Evolutionary conservation across 2,329 filamentous ascomycete species (phyloP), one percentile per base, ranked within the genome.

Genomic region (Beauveria sp.): DNA sequence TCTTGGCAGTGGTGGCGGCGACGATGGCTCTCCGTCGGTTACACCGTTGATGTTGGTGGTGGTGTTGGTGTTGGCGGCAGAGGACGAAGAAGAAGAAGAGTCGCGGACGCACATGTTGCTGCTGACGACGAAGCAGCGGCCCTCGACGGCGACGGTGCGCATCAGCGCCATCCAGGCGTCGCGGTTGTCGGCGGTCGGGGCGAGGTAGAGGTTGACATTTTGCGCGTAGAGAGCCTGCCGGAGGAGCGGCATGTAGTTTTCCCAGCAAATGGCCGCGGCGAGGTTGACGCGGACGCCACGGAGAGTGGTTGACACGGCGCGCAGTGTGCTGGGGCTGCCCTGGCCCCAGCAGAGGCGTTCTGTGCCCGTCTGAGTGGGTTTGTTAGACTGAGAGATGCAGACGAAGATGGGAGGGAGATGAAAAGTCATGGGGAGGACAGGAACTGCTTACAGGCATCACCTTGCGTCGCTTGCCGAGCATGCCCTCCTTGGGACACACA

Each of bases 171-270:
- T 75, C 93, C 93, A 97, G 0, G 90, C 86, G 68, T 93, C 89
- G 63, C 92, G 82, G 22, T 81, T 84, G 75, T 97, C 93, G 1
- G 92, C 92, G 0, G 92, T 97, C 0, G 93, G 93, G 0, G 92
- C 92, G 2, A 97, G 84, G 74, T 93, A 97, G 14, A 97, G 76
- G 71, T 96, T 96, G 68, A 97, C 86, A 70, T 96, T 96, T 73
- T 97, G 93, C 2, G 85, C 82, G 73, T 97, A 97, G 43, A 97
- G 79, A 18, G 85, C 82, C 71, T 96, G 89, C 20, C 93, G 84
- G 8, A 97, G 79, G 20, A 97, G 77, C 0, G 92, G 92, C 92
- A 96, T 97, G 76, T 93, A 96, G 73, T 90, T 96, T 73, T 97
- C 92, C 92, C 92, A 97, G 79, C 92, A 96, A 66, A 97, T 96